Evolutionary conservation across 2,329 filamentous ascomycete genomes (phyloP).

Genomic region (Chaetomiaceae sp.): DNA sequence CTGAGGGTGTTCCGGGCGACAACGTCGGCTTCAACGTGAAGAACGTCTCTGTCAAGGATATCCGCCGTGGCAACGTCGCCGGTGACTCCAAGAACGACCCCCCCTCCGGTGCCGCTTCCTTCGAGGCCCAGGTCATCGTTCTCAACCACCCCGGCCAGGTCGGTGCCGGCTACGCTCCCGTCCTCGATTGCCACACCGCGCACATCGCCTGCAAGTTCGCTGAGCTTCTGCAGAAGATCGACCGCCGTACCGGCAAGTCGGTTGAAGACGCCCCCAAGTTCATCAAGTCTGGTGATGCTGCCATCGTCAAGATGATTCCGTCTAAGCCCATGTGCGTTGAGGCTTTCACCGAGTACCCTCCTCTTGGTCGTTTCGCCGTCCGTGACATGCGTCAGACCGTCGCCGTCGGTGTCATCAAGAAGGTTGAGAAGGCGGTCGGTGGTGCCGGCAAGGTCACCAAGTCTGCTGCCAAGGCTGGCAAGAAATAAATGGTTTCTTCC

Average conservation of each 20-base stretch:
- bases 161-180: slow-evolving; percentile 97
- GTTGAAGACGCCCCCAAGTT: slow-evolving; percentile 92
- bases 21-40: slow-evolving; percentile 99
- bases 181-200: slow-evolving; percentile 99
- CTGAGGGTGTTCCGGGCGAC: slow-evolving; percentile 94
- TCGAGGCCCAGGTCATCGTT: slow-evolving; percentile 99
- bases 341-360: slow-evolving; percentile 99
- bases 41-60: slow-evolving; percentile 99
- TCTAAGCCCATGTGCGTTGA: slow-evolving; percentile 99
- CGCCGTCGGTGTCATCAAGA: slow-evolving; percentile 93
- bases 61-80: slow-evolving; percentile 99
- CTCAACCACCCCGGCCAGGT: slow-evolving; percentile 99
- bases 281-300: slow-evolving; percentile 99
- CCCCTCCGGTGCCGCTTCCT: slow-evolving; percentile 79
- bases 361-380: slow-evolving; percentile 99
- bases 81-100: slow-evolving; percentile 99
- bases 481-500: slow-evolving; percentile 57
- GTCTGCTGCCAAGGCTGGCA: slow-evolving; percentile 68
- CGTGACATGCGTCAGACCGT: slow-evolving; percentile 95
- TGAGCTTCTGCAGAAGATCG: slow-evolving; percentile 99
- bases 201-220: slow-evolving; percentile 99
- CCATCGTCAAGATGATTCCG: slow-evolving; percentile 99
- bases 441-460: slow-evolving; percentile 64
- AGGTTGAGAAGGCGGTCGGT: slow-evolving; percentile 61
- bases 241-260: slow-evolving; percentile 99